Percentiles rank a stretch among this genome's conserved stretches.
Conservation (phyloP, 441 rosid species). For the Arabidopsis lyrata region DNA sequence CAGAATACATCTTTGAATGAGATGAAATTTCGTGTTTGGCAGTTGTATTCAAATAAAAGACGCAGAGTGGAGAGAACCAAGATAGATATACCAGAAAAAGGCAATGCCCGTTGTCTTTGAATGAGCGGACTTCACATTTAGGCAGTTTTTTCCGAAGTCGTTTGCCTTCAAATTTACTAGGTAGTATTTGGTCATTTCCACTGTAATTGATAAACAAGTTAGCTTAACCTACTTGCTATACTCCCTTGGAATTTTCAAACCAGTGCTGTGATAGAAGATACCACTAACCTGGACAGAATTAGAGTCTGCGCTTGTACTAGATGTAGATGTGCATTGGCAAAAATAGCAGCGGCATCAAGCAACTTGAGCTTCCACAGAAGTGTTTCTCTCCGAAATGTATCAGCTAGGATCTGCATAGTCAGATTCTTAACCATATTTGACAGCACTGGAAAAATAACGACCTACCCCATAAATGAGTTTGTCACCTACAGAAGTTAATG, state of each 20-base stretch:
- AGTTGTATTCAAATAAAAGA: constrained; percentile 11
- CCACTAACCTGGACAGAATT: constrained; percentile 58
- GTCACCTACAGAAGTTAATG: constrained; percentile 41
- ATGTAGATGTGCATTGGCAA: constrained; percentile 70
- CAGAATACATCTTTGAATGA: constrained; percentile 17
- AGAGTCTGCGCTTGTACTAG: constrained; percentile 67
- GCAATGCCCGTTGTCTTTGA: constrained; percentile 69
- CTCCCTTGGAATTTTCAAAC: constrained; percentile 4
- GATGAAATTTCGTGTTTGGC: constrained; percentile 19
- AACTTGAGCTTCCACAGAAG: constrained; percentile 68
- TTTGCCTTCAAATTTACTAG: constrained; percentile 71
- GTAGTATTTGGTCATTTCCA: constrained; percentile 79
- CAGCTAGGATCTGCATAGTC: constrained; percentile 61
- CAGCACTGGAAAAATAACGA: constrained; percentile 23
- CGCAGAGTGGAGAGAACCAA: constrained; percentile 23
- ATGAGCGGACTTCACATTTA: constrained; percentile 64
- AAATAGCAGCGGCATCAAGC: constrained; percentile 60
- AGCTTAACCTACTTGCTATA: constrained; percentile 20
- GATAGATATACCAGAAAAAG: constrained; percentile 72
- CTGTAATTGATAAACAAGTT: constrained; percentile 47
- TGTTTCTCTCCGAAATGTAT: constrained; percentile 61
- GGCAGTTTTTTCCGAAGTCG: constrained; percentile 56
- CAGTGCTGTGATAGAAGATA: constrained; percentile 11
- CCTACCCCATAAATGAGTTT: constrained; percentile 13
- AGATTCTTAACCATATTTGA: constrained; percentile 40